phyloP scores from a whole-genome alignment of 805 yeast species.

The Suhomyces faveliae region DNA sequence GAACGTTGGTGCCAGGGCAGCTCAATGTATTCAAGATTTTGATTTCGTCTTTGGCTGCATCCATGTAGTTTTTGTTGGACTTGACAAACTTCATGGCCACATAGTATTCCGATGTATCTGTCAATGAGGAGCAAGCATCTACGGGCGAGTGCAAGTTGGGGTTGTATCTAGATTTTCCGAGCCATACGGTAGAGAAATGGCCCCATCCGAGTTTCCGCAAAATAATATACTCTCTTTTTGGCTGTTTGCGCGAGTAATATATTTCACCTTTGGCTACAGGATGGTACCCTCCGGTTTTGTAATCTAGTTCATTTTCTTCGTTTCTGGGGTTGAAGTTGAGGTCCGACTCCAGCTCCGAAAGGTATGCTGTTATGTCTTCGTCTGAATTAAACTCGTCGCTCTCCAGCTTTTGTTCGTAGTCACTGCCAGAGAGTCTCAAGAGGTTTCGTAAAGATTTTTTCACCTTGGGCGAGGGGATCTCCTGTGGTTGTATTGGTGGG shows the following conservation, averaged over 20 bases:
- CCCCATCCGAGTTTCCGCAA: constrained; percentile 70
- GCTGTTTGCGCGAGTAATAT: constrained; percentile 40
- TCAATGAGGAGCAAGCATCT: background rate
- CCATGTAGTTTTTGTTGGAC: constrained; percentile 50
- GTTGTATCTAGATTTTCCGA: constrained; percentile 39
- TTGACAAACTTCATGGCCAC: constrained; percentile 65
- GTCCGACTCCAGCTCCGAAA: constrained; percentile 28
- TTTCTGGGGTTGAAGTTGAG: constrained; percentile 24
- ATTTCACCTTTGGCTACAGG: constrained; percentile 57
- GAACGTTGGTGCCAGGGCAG: constrained; percentile 16
- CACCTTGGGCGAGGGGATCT: background rate
- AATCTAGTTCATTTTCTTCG: constrained; percentile 55
- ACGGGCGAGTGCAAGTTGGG: constrained; percentile 4
- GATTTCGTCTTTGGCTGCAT: constrained; percentile 67
- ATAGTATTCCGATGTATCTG: constrained; percentile 33
- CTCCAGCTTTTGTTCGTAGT: background rate
- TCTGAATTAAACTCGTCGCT: constrained; percentile 7
- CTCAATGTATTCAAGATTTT: constrained; percentile 42
- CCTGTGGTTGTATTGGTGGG: background rate
- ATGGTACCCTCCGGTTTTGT: constrained; percentile 63
- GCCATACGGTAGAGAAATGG: constrained; percentile 71
- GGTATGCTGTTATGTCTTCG: constrained; percentile 13
- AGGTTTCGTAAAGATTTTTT: constrained; percentile 7
- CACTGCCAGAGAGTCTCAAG: constrained; percentile 3
- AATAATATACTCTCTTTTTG: constrained; percentile 42